phyloP scores from a whole-genome alignment of 768 basidiomycete genomes.

The Ephemerocybe angulata region DNA sequence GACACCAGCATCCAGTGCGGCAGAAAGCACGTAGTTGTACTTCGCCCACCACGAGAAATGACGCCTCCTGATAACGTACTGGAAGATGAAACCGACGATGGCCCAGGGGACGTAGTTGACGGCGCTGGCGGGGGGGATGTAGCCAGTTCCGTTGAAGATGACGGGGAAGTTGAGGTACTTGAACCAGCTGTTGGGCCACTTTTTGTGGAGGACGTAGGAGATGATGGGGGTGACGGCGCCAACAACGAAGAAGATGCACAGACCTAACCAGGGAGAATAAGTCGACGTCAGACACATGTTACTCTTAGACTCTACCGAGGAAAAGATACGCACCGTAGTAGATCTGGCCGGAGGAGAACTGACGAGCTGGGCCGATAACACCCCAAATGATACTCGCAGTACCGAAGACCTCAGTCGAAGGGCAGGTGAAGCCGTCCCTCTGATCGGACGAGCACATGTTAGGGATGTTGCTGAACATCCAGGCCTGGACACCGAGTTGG shows the following conservation, averaged over 20 bases:
- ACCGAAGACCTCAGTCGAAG: slow-evolving; percentile 67
- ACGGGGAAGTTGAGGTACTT: slow-evolving; percentile 64
- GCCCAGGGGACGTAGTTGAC: slow-evolving; percentile 69
- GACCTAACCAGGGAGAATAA: slow-evolving; percentile 41
- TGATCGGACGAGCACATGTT: slow-evolving; percentile 55
- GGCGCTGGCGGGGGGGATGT: slow-evolving; percentile 64
- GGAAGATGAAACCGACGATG: slow-evolving; percentile 63
- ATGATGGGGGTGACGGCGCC: slow-evolving; percentile 60
- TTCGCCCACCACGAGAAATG: slow-evolving; percentile 72
- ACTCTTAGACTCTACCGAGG: neutral
- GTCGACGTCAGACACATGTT: neutral
- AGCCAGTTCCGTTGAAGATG: slow-evolving; percentile 56
- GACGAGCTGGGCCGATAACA: slow-evolving; percentile 71
- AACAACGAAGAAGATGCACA: slow-evolving; percentile 70
- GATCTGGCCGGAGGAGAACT: slow-evolving; percentile 63
- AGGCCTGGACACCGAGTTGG: slow-evolving; percentile 72
- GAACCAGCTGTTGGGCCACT: slow-evolving; percentile 59
- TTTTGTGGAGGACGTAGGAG: slow-evolving; percentile 50
- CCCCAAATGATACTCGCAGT: slow-evolving; percentile 81
- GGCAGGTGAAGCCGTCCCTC: slow-evolving; percentile 67
- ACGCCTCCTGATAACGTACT: slow-evolving; percentile 54
- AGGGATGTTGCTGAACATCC: slow-evolving; percentile 71
- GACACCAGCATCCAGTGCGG: slow-evolving; percentile 68
- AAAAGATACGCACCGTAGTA: slow-evolving; percentile 41
- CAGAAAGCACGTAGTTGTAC: slow-evolving; percentile 67